Percentiles rank a stretch among this genome's conserved stretches.
Conservation (phyloP, 2,329 filamentous ascomycete species). For the Emmonsia crescens region DNA sequence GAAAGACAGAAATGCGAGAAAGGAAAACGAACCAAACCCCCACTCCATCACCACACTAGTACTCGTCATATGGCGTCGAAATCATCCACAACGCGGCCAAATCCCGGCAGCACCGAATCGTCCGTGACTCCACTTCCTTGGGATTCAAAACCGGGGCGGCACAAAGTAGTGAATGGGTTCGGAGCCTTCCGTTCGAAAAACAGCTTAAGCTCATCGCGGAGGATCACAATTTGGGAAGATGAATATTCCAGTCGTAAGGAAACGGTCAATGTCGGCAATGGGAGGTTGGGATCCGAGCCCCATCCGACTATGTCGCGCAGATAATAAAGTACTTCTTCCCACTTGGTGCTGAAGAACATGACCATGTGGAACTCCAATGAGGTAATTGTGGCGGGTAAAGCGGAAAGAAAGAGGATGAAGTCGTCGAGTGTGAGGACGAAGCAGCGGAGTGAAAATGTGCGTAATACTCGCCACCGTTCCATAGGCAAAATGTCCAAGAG, state of each 20-base stretch:
- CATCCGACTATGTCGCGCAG: neutral
- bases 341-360: neutral
- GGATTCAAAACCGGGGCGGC: neutral
- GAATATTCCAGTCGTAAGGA: neutral
- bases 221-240: neutral
- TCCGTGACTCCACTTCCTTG: neutral
- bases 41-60: neutral
- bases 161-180: neutral
- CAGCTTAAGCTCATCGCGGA: neutral
- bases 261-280: neutral
- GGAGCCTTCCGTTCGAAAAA: neutral
- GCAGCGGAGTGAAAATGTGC: neutral
- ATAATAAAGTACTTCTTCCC: neutral
- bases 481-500: neutral
- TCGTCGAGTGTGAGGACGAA: neutral
- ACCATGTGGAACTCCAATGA: neutral
- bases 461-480: neutral
- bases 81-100: neutral
- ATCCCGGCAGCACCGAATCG: neutral
- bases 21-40: neutral
- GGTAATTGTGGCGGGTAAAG: neutral
- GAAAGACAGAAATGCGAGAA: neutral
- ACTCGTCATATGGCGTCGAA: neutral
- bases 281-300: neutral
- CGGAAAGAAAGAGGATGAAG: neutral